phyloP scores from a whole-genome alignment of 345 rosid genomes.

The Noccaea bulbosa region DNA sequence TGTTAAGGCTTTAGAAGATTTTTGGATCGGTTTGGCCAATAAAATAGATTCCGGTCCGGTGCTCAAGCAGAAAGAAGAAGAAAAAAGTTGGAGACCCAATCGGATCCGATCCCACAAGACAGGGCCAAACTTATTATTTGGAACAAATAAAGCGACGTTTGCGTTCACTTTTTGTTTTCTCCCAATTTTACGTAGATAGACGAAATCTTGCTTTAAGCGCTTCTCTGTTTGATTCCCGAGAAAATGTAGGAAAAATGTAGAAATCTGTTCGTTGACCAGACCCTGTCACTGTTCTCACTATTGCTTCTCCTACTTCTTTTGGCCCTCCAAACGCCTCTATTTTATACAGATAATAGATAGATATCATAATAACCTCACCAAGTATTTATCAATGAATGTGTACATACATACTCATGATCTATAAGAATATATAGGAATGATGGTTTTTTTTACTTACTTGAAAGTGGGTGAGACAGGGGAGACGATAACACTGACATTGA shows the following conservation, averaged over 20 bases:
- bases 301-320: no score
- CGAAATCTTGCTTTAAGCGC: no score
- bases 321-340: no score
- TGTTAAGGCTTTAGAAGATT: background rate
- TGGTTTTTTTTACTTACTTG: constrained; percentile 59
- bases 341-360: no score
- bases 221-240: no score
- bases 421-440: background rate
- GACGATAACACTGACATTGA: constrained; percentile 85
- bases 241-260: no score
- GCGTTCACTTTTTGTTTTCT: no score
- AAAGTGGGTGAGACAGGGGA: constrained; percentile 72
- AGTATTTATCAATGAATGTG: background rate
- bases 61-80: no score
- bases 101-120: constrained; percentile 7
- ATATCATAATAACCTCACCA: no score
- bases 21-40: background rate
- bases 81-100: background rate
- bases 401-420: background rate
- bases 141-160: background rate
- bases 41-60: background rate
- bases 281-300: no score
- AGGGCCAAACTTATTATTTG: background rate
- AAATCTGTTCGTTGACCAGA: no score
- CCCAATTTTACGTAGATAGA: no score